phyloP scores from a whole-genome alignment of 495 filamentous ascomycete genomes.

The Neurospora sp. region DNA sequence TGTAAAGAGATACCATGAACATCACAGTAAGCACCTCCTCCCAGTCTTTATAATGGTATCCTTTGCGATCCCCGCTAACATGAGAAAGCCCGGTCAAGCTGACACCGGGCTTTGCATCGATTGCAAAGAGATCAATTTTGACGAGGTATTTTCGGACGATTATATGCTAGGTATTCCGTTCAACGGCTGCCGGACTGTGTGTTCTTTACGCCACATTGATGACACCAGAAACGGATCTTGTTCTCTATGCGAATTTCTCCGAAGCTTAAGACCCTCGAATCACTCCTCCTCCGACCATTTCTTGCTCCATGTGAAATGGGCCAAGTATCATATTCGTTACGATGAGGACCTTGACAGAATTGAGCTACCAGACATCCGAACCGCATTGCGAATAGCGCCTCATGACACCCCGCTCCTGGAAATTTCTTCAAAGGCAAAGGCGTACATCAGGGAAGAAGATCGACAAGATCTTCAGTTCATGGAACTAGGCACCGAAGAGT shows the following conservation, averaged over 20 bases:
- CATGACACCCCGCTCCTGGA: background rate
- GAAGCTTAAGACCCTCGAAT: background rate
- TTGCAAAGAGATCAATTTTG: background rate
- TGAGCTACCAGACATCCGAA: too few relatives aligned
- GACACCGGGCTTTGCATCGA: background rate
- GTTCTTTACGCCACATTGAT: background rate
- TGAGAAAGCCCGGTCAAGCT: background rate
- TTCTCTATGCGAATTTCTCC: background rate
- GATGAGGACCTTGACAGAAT: too few relatives aligned
- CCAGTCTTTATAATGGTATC: background rate
- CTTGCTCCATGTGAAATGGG: background rate
- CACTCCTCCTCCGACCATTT: background rate
- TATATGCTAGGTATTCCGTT: background rate
- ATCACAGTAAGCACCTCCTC: background rate
- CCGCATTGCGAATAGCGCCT: background rate
- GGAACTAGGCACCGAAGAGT: background rate
- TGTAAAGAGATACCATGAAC: background rate
- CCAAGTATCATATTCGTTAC: background rate
- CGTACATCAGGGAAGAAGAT: background rate
- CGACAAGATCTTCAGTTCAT: background rate
- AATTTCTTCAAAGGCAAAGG: background rate
- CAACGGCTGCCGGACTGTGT: accelerated
- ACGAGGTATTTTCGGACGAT: accelerated
- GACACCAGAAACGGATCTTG: background rate
- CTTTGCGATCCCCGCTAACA: background rate